Percentiles rank a stretch among this genome's conserved stretches.
Conservation (phyloP, 495 filamentous ascomycete genomes). For the Cryomyces minteri region DNA sequence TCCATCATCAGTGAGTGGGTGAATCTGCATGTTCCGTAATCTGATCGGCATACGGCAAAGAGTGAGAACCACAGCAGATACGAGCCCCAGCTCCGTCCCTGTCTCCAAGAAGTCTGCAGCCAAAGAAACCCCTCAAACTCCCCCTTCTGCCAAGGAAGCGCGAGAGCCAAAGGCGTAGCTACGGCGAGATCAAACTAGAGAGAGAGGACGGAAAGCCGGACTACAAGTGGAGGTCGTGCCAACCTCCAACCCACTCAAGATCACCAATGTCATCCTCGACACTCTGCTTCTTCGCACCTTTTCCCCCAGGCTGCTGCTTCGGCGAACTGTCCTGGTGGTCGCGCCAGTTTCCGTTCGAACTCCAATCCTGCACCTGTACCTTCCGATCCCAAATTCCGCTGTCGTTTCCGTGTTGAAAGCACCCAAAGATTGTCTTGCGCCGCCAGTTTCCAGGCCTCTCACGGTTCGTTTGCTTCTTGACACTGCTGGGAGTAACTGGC, state of each 20-base stretch:
- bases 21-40: neutral
- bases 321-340: slow-evolving; percentile 15
- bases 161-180: neutral
- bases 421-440: slow-evolving; percentile 11
- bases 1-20: neutral
- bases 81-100: neutral
- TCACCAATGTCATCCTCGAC: slow-evolving; percentile 41
- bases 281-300: slow-evolving; percentile 18
- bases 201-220: slow-evolving; percentile 9
- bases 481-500: neutral
- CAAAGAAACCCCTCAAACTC: neutral
- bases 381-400: neutral
- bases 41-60: neutral
- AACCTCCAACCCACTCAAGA: slow-evolving; percentile 80
- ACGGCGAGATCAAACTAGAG: neutral
- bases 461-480: slow-evolving; percentile 4
- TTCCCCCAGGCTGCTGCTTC: slow-evolving; percentile 19
- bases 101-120: neutral
- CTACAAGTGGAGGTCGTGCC: slow-evolving; percentile 43
- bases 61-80: neutral
- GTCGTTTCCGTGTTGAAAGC: slow-evolving; percentile 1
- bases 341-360: slow-evolving; percentile 47
- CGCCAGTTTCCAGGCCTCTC: neutral
- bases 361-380: slow-evolving; percentile 8
- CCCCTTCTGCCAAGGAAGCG: neutral